Evolutionary conservation across 2,329 filamentous ascomycete species (phyloP), one percentile per base, ranked within the genome.

Genomic region (Neurospora crassa): DNA sequence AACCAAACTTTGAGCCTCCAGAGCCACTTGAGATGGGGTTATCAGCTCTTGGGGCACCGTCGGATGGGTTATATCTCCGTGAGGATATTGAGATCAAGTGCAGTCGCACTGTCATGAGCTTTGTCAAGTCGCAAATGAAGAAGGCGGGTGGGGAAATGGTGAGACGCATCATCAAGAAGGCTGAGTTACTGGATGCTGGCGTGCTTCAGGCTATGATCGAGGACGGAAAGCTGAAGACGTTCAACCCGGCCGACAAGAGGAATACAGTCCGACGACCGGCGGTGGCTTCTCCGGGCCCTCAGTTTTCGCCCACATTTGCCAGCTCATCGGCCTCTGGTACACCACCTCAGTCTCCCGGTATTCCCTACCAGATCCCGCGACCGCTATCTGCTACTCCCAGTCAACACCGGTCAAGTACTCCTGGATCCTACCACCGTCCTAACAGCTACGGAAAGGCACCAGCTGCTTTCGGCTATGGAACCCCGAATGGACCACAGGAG

Each of bases 81-180:
- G 89, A 91, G 76, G 90, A 92, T 74, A 90, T 92, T 53, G 89
- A 92, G 78, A 89, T 92, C 79, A 86, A 86, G 76, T 90, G 89
- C 83, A 92, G 91, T 77, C 81, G 92, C 70, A 85, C 89, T 72
- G 84, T 91, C 79, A 84, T 89, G 71, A 78, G 83, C 68, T 91
- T 91, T 72, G 89, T 92, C 74, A 91, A 90, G 82, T 84, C 86
- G 71, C 88, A 91, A 78, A 85, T 87, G 76, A 90, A 90, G 80
- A 84, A 88, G 10, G 88, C 90, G 8, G 89, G 88, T 75, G 89
- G 89, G 74, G 85, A 90, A 72, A 90, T 92, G 87, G 86, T 92
- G 0, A 83, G 86, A 70, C 85, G 90, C 68, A 86, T 92, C 77
- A 88, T 91, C 76, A 90, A 91, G 77, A 92, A 92, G 82, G 90